Evolutionary conservation across 1,284 basidiomycete genomes (phyloP).

Genomic region (Anthracocystis walkeri): DNA sequence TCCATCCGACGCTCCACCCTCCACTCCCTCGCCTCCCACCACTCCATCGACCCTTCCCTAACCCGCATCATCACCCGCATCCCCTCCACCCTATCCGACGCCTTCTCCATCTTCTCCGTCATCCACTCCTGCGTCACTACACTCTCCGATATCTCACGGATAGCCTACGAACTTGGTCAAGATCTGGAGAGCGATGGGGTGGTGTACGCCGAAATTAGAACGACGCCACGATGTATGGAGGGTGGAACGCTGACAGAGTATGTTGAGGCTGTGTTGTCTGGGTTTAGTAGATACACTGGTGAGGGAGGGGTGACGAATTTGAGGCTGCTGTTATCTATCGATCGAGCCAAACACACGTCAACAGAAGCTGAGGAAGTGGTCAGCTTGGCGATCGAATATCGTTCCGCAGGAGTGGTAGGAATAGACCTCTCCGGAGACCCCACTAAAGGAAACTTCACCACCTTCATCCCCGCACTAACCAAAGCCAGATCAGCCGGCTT

Average conservation of each 20-base stretch:
- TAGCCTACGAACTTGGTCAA: constrained; percentile 35
- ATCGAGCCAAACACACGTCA: constrained; percentile 28
- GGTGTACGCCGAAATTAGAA: constrained; percentile 51
- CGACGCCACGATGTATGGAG: constrained; percentile 32
- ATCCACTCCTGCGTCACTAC: constrained; percentile 43
- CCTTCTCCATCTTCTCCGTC: constrained; percentile 42
- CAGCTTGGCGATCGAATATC: constrained; percentile 13
- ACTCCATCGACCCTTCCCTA: constrained; percentile 4
- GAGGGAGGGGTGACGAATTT: constrained; percentile 5
- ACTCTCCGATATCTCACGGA: constrained; percentile 18
- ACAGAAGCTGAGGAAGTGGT: constrained; percentile 17
- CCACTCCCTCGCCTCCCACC: constrained; percentile 15
- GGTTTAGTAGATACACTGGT: constrained; percentile 10
- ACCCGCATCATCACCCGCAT: constrained; percentile 23
- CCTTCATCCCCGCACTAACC: constrained; percentile 18
- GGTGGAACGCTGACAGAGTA: constrained; percentile 9
- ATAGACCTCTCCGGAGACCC: constrained; percentile 54
- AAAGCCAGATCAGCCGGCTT: constrained; percentile 24
- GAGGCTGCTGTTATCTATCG: constrained; percentile 45
- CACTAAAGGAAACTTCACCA: constrained; percentile 25
- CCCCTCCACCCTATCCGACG: constrained; percentile 36
- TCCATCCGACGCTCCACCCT: constrained; percentile 49
- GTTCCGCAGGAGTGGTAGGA: constrained; percentile 21
- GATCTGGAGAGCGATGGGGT: constrained; percentile 48
- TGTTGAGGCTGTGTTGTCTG: constrained; percentile 21